Base-by-base conservation (phyloP, 345 rosid species). In the Turritis glabra region DNA sequence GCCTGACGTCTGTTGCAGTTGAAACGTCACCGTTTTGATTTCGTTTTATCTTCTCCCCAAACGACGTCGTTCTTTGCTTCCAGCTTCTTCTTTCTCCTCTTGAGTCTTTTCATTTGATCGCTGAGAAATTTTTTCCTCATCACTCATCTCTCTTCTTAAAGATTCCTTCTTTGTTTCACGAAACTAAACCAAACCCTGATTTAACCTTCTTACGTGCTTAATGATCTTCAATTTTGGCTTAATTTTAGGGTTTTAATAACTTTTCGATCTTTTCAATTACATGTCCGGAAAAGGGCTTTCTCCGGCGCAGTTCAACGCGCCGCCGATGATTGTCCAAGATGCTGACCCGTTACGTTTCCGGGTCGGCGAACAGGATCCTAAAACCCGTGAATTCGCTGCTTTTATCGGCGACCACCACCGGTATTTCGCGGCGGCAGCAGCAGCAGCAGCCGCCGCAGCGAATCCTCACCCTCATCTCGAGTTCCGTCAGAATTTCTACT, bases 311-410 rank as follows among this genome's bases (percentile, higher is more conserved):
- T 77, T 64, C 30, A 64, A 17, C 30, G 44, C 73, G 6, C 68
- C 55, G 23, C 77, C 80, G 67, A 57, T 78, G 54, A 44, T 55
- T 14, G 69, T 78, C 15, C 81, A 78, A 72, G 81, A 78, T 25
- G 80, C 76, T 60, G 77, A 77, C 77, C 80, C 80, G 5, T 77
- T 77, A 50, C 80, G 80, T 50, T 77, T 72, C 56, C 77, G 77
- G 56, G 80, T 77, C 67, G 77, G 77, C 3, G 80, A 77, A 17
- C 73, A 27, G 1, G 80, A 72, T 19, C 77, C 80, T 21, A 72
- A 71, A 77, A 77, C 80, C 40, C 80, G 80, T 17, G 80, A 77
- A 72, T 72, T 77, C 72, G 77, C 77, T 0, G 56, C 77, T 6
- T 72, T 57, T 59, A 77, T 77, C 55, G 77, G 77, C 40, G 80